phyloP scores from a whole-genome alignment of 2,329 filamentous ascomycete genomes.

The Dactylellina sp. region DNA sequence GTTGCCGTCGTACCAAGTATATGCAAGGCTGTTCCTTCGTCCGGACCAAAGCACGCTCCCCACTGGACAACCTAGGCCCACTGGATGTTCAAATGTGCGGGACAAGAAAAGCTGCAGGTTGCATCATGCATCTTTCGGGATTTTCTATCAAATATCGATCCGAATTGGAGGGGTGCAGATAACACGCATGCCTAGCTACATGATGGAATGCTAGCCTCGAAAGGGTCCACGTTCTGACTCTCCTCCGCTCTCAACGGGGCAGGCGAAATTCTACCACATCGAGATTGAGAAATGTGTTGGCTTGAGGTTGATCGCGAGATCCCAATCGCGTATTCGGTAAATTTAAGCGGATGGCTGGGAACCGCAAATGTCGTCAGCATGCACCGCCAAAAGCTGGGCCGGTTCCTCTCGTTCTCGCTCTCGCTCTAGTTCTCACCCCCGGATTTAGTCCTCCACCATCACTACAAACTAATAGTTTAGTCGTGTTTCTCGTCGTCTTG shows the following conservation, averaged over 20 bases:
- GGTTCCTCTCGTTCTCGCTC: too few relatives aligned
- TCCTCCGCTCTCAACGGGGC: too few relatives aligned
- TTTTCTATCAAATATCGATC: too few relatives aligned
- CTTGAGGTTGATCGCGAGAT: conserved; percentile 19
- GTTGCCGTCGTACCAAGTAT: conserved; percentile 20
- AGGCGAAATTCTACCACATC: too few relatives aligned
- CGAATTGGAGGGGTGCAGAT: too few relatives aligned
- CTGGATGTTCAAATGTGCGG: background rate
- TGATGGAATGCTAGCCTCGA: too few relatives aligned
- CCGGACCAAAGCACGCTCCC: conserved; percentile 18
- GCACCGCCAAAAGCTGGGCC: conserved; percentile 2
- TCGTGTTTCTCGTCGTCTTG: background rate
- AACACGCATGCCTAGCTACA: too few relatives aligned
- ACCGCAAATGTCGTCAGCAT: conserved; percentile 37
- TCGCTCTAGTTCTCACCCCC: conserved; percentile 8
- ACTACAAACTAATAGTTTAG: background rate
- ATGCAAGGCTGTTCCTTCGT: conserved; percentile 15
- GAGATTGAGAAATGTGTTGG: conserved; percentile 32
- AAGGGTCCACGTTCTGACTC: too few relatives aligned
- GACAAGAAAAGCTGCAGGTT: background rate
- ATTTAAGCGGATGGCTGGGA: conserved; percentile 50
- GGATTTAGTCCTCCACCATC: conserved; percentile 9
- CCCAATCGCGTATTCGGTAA: conserved; percentile 17
- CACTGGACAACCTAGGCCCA: too few relatives aligned
- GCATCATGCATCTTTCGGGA: background rate